A percentile compares a stretch with the other conserved stretches of the same genome.
Conservation (phyloP, 176 grass and related monocot species). For the Aegilops bicornis region DNA sequence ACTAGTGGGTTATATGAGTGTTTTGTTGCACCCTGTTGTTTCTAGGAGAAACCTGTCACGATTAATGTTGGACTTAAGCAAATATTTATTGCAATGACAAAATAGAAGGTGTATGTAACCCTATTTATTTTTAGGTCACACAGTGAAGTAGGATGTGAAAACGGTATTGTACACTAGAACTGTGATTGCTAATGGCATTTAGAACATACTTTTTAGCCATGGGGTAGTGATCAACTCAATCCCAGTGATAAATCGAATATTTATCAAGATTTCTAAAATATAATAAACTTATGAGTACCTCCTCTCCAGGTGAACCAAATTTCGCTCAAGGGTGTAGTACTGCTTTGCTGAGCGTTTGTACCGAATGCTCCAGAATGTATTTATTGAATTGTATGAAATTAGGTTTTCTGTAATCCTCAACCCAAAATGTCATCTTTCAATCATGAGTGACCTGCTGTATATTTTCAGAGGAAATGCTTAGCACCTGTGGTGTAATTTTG, state of each 20-base stretch:
- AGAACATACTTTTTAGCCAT: not conserved
- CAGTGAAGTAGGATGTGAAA: not conserved
- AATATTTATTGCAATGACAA: not conserved
- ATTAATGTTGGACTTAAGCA: not conserved
- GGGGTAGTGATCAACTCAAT: not conserved
- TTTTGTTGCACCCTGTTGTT: constrained; percentile 13
- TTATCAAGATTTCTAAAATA: not conserved
- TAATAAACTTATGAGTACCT: not conserved
- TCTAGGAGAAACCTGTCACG: not conserved
- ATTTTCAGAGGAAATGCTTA: not conserved
- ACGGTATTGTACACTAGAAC: not conserved
- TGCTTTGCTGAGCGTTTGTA: not conserved
- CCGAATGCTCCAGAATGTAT: not conserved
- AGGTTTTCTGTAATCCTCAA: not conserved
- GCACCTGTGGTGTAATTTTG: not conserved
- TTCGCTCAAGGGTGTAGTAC: not conserved
- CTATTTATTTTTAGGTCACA: not conserved
- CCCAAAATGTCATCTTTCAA: not conserved
- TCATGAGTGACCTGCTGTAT: not conserved
- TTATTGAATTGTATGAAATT: not conserved
- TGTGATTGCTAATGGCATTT: not conserved
- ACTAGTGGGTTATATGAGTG: not conserved
- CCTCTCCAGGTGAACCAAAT: constrained; percentile 11
- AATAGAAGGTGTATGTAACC: not conserved
- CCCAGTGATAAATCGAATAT: not conserved